Evolutionary conservation across 139 green algal genomes (phyloP).

Genomic region (Spirogloea muscicola): DNA sequence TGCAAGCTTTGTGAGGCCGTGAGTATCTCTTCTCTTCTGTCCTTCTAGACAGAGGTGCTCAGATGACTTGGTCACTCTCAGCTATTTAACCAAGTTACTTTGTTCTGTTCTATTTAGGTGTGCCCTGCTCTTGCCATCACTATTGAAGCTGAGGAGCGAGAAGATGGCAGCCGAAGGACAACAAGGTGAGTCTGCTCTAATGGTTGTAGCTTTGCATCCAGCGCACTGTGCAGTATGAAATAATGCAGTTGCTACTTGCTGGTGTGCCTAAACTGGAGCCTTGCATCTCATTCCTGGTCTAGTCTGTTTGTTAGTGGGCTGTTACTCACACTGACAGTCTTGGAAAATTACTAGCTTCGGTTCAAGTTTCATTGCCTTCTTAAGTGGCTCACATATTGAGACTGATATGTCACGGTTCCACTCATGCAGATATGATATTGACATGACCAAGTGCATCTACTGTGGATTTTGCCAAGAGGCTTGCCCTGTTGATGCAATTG

Average conservation of each 20-base stretch:
- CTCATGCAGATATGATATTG: conserved; percentile 87
- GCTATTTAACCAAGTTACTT: neutral
- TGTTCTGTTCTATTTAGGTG: conserved; percentile 22
- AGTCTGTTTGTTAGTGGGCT: too few species aligned
- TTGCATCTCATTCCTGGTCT: too few species aligned
- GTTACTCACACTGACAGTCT: too few species aligned
- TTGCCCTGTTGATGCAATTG: conserved; percentile 97
- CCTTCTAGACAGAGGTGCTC: neutral
- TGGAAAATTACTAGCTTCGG: too few species aligned
- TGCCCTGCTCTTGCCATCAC: conserved; percentile 93
- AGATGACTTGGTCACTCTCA: neutral
- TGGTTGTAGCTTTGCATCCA: too few species aligned
- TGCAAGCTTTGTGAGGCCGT: conserved; percentile 99
- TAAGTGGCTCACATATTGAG: too few species aligned
- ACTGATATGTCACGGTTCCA: too few species aligned
- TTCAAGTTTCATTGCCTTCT: too few species aligned
- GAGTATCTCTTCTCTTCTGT: conserved; percentile 31
- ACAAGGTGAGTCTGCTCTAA: conserved; percentile 65
- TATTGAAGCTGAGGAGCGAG: conserved; percentile 97
- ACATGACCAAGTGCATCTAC: conserved; percentile 99
- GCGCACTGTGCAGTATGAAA: too few species aligned
- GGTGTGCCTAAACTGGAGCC: too few species aligned
- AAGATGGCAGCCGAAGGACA: conserved; percentile 88
- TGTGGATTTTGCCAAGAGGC: conserved; percentile 94
- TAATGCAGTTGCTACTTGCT: too few species aligned